Base-by-base conservation (phyloP, 225 moss, liverwort and hornwort genomes). In the Ulota crispa region DNA sequence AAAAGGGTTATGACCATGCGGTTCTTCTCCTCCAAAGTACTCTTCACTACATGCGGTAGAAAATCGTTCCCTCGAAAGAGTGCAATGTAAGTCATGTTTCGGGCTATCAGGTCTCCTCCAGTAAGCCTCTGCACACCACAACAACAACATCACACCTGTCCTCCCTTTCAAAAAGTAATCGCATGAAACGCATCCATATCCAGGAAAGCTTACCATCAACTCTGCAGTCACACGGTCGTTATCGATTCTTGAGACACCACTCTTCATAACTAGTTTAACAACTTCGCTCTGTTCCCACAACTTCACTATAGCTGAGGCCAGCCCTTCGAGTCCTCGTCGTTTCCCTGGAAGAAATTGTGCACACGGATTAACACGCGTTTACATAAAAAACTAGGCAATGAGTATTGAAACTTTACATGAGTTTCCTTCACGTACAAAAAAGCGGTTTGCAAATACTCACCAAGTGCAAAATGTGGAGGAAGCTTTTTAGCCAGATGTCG, bases 201-300 rank as follows among this genome's bases (percentile, higher is more conserved):
- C 16, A 70, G 81, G 47, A 69, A 18, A 71, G 66, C 54, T 77
- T 68, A 91, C 91, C 87, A 82, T 71, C 70, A 91, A 66, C n/a
- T 91, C 91, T 80, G 87, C 85, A 80, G 83, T 57, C 70, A 91
- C 85, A 42, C 81, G 83, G n/a, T 91, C 91, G 78, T 83, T 89
- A 24, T 89, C 87, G 39, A 53, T 85, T 60, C 89, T 91, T 70
- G 83, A 81, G 19, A 89, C 63, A 74, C 87, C 89, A 78, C 87
- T 91, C 82, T 91, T 91, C 71, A 91, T 81, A 64, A 42, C 79
- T 34, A 91, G 72, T 81, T 82, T 90, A 50, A 84, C 82, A 83
- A 99, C 87, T 89, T 99, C 99, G 74, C 91, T 94, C 80, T 70
- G 92, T 81, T 94, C 94, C 99, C 99, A 99, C 76, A 99, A 80